phyloP scores from a whole-genome alignment of 805 yeast species.

The Metschnikowia koreensis region DNA sequence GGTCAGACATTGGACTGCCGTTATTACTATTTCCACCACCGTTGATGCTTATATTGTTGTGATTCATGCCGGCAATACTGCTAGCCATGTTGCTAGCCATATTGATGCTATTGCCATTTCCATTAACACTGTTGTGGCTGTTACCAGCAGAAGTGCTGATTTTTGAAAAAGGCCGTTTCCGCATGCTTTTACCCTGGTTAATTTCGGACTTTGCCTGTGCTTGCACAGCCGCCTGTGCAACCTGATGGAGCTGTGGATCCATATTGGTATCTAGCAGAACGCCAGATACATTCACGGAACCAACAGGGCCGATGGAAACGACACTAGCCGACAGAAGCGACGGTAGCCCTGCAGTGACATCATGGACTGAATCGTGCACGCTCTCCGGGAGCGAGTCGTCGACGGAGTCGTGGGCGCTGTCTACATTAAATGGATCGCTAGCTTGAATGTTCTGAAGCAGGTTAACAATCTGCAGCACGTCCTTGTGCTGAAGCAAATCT shows the following conservation, averaged over 20 bases:
- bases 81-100: not conserved
- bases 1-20: slow-evolving; percentile 2
- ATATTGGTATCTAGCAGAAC: slow-evolving; percentile 31
- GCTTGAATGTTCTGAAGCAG: slow-evolving; percentile 31
- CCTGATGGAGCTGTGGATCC: slow-evolving; percentile 43
- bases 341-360: slow-evolving; percentile 10
- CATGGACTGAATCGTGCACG: slow-evolving; percentile 15
- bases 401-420: slow-evolving; percentile 16
- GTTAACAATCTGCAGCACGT: slow-evolving; percentile 23
- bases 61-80: not conserved
- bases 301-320: slow-evolving; percentile 11
- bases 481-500: slow-evolving; percentile 32
- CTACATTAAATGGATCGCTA: slow-evolving; percentile 18
- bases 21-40: not conserved
- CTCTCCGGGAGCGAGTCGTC: slow-evolving; percentile 16
- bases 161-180: slow-evolving; percentile 12
- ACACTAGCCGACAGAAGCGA: slow-evolving; percentile 11
- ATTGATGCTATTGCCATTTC: slow-evolving; percentile 3
- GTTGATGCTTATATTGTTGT: not conserved
- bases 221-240: slow-evolving; percentile 39
- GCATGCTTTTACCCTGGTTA: slow-evolving; percentile 8
- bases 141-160: not conserved
- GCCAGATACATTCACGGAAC: slow-evolving; percentile 8
- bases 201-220: slow-evolving; percentile 22
- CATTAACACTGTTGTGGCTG: slow-evolving; percentile 1